Base-by-base conservation (phyloP, 352 stramenopile genomes). In the Pythium diclinum region DNA sequence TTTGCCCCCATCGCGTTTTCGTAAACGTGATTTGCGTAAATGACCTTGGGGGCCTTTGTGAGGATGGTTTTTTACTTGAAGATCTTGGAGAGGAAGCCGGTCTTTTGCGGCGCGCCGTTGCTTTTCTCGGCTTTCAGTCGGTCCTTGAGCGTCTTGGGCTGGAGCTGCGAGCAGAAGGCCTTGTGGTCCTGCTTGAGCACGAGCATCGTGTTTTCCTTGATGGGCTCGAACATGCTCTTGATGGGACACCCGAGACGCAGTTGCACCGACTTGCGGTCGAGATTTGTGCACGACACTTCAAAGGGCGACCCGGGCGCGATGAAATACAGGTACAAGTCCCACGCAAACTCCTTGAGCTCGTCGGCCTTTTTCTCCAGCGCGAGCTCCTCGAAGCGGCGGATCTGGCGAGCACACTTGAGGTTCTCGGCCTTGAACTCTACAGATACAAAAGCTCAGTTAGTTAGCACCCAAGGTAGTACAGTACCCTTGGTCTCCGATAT, bases 161-260 rank as follows among this genome's bases (percentile, higher is more conserved):
- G 78, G 44, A 91, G 72, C 56, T 88, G 78, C 59, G 76, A 63
- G 56, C 84, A 83, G 57, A 94, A 94, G 3, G 77, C 73, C 71
- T 92, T 92, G 73, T 91, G 80, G 69, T 94, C 85, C 65, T 92
- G 85, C 68, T 89, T 90, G 53, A 94, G 74, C 64, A 91, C 85
- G 30, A 91, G 77, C 72, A 94, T 84, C 21, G 85, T 92, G 70
- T 89, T 91, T 68, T 94, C 85, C 58, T 90, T 91, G 68, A 94
- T 89, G 21, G 85, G 80, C 65, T 92, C 80, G 54, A 94, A 94
- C 81, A 91, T 94, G 59, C 71, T 77, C 68, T 88, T 87, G 38
- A 77, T 88, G 10, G 83, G 83, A 62, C 85, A 92, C 19, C 85
- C 83, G 7, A 94, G 77, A n/a, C 81, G 80, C 19, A 91, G 71